Conservation (phyloP, 2,329 filamentous ascomycete genomes). For the Aspergillus pseudonomiae region DNA sequence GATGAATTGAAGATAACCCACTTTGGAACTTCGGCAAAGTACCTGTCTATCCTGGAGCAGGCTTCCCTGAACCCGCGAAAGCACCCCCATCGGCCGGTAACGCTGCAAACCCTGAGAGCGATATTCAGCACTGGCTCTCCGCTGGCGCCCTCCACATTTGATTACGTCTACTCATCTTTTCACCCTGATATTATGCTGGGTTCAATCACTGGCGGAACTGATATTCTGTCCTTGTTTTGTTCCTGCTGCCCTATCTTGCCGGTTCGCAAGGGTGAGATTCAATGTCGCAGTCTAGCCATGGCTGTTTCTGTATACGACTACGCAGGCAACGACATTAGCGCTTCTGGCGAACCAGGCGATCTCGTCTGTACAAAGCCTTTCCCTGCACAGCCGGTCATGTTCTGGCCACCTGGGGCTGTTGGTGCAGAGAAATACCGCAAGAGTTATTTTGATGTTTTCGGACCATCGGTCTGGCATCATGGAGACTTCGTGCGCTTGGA, state of each 20-base stretch:
- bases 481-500: conserved; percentile 85
- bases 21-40: conserved; percentile 93
- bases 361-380: conserved; percentile 86
- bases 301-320: conserved; percentile 64
- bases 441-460: conserved; percentile 87
- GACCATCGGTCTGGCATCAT: conserved; percentile 76
- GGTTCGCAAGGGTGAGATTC: conserved; percentile 73
- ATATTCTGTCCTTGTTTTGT: conserved; percentile 94
- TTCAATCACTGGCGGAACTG: conserved; percentile 93
- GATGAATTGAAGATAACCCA: conserved; percentile 82
- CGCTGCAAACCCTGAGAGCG: conserved; percentile 65
- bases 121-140: conserved; percentile 95
- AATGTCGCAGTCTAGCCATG: conserved; percentile 79
- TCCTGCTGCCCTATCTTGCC: conserved; percentile 77
- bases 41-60: conserved; percentile 87
- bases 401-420: conserved; percentile 69
- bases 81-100: conserved; percentile 47
- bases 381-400: conserved; percentile 86
- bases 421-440: conserved; percentile 77
- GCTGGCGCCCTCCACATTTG: conserved; percentile 88
- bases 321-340: conserved; percentile 60
- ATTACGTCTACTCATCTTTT: conserved; percentile 84
- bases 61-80: conserved; percentile 64
- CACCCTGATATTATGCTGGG: conserved; percentile 79
- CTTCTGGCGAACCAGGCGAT: conserved; percentile 75